A percentile compares a stretch with the other conserved stretches of the same genome.
phyloP scores from a whole-genome alignment of 805 yeast genomes.

The Yarrowia sp. region DNA sequence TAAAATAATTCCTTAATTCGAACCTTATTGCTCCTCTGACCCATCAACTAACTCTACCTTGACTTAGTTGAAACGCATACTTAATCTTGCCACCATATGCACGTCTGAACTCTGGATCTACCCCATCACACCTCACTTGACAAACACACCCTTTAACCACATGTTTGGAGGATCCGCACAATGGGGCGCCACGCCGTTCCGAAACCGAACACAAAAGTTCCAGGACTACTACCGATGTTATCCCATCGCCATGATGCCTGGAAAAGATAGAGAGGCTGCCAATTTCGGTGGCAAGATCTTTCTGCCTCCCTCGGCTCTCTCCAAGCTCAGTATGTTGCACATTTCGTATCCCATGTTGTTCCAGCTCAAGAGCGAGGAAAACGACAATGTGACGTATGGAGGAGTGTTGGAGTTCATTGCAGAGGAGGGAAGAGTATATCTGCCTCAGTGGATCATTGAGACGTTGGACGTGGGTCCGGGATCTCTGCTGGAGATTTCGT shows the following conservation, averaged over 20 bases:
- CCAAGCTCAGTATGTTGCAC: conserved; percentile 80
- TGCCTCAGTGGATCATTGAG: conserved; percentile 96
- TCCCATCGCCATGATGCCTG: conserved; percentile 89
- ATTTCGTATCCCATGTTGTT: conserved; percentile 96
- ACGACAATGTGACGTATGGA: conserved; percentile 64
- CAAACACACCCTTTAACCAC: neutral
- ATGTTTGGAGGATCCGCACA: conserved; percentile 25
- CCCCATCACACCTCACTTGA: neutral
- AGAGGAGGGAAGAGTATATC: conserved; percentile 91
- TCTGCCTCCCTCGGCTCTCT: conserved; percentile 87
- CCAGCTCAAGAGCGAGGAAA: conserved; percentile 66
- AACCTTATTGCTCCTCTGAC: too few relatives aligned
- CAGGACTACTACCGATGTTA: conserved; percentile 90
- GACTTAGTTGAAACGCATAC: too few relatives aligned
- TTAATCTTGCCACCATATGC: too few relatives aligned
- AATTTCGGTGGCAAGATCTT: conserved; percentile 96
- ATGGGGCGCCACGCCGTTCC: conserved; percentile 25
- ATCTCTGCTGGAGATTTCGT: conserved; percentile 62
- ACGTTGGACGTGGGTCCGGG: conserved; percentile 75
- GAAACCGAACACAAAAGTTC: conserved; percentile 44
- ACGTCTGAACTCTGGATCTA: neutral
- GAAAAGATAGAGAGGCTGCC: conserved; percentile 58
- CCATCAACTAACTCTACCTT: too few relatives aligned
- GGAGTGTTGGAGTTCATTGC: conserved; percentile 97
- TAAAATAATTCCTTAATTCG: too few relatives aligned